Evolutionary conservation across 2,329 filamentous ascomycete genomes (phyloP).

Genomic region (Verticillium albo-atrum): DNA sequence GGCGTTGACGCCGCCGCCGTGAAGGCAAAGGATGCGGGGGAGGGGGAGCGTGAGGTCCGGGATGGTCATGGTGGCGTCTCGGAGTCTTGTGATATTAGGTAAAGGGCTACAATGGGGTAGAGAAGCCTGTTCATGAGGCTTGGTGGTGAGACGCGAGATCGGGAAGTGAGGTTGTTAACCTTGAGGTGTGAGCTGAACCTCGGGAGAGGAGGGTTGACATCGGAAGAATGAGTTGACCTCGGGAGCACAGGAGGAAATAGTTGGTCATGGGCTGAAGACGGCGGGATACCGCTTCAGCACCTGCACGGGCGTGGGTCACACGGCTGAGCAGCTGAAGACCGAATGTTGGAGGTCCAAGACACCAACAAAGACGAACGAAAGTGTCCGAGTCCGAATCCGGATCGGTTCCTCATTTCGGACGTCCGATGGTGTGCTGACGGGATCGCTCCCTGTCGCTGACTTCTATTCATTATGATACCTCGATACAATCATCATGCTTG

Average conservation of each 20-base stretch:
- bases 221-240: no score
- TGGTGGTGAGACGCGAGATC: not conserved
- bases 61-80: constrained; percentile 2
- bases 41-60: constrained; percentile 20
- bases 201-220: no score
- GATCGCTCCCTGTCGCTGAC: not conserved
- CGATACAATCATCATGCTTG: no score
- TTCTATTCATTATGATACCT: not conserved
- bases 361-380: not conserved
- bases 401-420: not conserved
- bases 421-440: not conserved
- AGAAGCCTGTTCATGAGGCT: not conserved
- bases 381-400: not conserved
- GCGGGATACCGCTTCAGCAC: not conserved
- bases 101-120: no score
- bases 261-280: not conserved
- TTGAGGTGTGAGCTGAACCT: no score
- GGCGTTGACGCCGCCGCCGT: constrained; percentile 73
- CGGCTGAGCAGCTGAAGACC: not conserved
- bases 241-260: no score
- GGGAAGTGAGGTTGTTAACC: not conserved
- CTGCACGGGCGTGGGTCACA: not conserved
- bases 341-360: not conserved
- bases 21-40: constrained; percentile 74
- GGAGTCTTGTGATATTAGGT: not conserved